These are phyloP conservation scores for Zygosaccharomyces pseudobailii DNA, from an alignment of 1,139 yeast genomes.

Conservation along the genomic window DNA sequence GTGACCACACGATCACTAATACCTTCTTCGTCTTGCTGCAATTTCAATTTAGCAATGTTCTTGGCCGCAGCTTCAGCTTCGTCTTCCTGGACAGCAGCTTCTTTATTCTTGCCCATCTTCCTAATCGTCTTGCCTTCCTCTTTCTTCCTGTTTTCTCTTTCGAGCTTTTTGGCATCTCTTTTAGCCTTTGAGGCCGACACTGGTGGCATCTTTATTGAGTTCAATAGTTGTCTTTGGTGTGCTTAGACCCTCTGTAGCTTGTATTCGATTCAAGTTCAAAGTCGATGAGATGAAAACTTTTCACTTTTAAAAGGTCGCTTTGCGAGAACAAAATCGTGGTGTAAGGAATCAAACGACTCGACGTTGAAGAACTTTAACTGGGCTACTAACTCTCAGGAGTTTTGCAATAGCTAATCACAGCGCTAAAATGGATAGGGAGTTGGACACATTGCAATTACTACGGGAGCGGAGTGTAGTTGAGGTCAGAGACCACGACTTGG, in stretches of 20 bases:
- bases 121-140: slow-evolving; percentile 67
- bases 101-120: slow-evolving; percentile 54
- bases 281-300: slow-evolving; percentile 13
- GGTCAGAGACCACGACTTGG: slow-evolving; percentile 20
- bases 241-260: slow-evolving; percentile 1
- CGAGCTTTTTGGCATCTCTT: slow-evolving; percentile 95
- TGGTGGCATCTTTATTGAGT: slow-evolving; percentile 32
- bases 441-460: slow-evolving; percentile 11
- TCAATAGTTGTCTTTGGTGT: background rate
- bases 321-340: slow-evolving; percentile 5
- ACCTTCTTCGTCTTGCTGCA: slow-evolving; percentile 92
- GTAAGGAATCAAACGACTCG: slow-evolving; percentile 6
- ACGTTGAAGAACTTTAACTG: background rate
- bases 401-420: background rate
- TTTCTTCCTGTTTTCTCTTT: slow-evolving; percentile 86
- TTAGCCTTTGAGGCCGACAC: slow-evolving; percentile 90
- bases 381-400: background rate
- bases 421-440: background rate
- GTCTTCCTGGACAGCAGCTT: slow-evolving; percentile 27
- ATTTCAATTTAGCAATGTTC: slow-evolving; percentile 77
- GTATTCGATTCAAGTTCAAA: background rate
- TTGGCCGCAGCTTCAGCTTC: slow-evolving; percentile 60
- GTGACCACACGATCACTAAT: slow-evolving; percentile 96
- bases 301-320: slow-evolving; percentile 6
- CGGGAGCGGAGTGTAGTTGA: slow-evolving; percentile 15